Conservation (phyloP, 2,329 filamentous ascomycete species). For the Phyllosticta citribraziliensis region DNA sequence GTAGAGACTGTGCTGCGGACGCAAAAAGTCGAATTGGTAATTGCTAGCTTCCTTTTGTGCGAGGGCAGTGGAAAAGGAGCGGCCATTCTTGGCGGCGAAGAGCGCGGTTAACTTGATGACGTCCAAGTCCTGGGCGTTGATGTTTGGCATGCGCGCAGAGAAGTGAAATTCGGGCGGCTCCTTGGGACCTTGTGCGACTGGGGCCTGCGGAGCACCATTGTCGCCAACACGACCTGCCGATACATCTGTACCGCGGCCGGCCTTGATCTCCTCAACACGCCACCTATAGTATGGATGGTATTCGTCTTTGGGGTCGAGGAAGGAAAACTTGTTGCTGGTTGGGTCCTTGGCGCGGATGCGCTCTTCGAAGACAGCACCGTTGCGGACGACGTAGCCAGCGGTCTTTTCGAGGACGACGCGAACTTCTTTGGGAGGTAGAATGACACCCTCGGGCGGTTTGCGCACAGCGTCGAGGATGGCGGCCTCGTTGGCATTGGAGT, state of each 20-base stretch:
- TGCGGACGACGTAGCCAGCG: conserved; percentile 75
- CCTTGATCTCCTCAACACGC: conserved; percentile 77
- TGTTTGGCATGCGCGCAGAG: conserved; percentile 92
- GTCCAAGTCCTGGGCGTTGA: conserved; percentile 85
- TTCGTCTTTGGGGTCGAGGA: conserved; percentile 67
- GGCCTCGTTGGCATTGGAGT: neutral
- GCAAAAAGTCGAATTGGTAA: conserved; percentile 91
- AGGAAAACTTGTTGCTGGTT: conserved; percentile 82
- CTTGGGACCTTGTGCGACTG: conserved; percentile 71
- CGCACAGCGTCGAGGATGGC: conserved; percentile 40
- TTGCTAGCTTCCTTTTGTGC: conserved; percentile 84
- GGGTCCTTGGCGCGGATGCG: conserved; percentile 77
- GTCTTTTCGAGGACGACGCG: conserved; percentile 85
- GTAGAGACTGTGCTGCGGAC: conserved; percentile 90
- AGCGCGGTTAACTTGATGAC: conserved; percentile 68
- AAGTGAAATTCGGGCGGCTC: conserved; percentile 84
- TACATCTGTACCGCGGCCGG: conserved; percentile 70
- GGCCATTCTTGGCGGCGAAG: conserved; percentile 86
- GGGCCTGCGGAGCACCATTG: conserved; percentile 40
- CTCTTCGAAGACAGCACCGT: conserved; percentile 61
- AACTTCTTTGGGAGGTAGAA: conserved; percentile 78
- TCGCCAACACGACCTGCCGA: conserved; percentile 66
- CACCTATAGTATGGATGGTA: conserved; percentile 87
- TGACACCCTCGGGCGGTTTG: conserved; percentile 72
- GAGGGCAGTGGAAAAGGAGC: conserved; percentile 81